Base-by-base conservation (phyloP, 805 yeast genomes). In the Jamesozyma lodderae region DNA sequence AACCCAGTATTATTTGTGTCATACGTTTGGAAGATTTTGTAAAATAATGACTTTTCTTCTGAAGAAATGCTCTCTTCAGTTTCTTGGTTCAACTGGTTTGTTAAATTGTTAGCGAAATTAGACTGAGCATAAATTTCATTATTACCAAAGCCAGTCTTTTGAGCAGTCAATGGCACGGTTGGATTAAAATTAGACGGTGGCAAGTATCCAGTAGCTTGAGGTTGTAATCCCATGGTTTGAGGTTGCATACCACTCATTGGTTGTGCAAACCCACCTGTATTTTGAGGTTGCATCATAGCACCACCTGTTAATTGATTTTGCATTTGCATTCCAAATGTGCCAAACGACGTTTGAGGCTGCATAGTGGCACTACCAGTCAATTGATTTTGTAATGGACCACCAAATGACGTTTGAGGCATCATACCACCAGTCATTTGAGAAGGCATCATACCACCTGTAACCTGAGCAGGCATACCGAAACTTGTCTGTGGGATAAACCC, bases 1-100 rank as follows among this genome's bases (percentile, higher is more conserved):
- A 62, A 75, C 0, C 97, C 97, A 31, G 66, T 64, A 33, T 70
- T 70, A 29, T 66, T 53, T 13, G 75, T 66, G 53, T 88, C 96
- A 86, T 95, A 90, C 29, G 92, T 87, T 39, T 71, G 73, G 64
- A 92, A 90, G 42, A 90, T 84, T 35, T 80, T 83, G 52, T 83
- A 94, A 63, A 88, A 90, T 41, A 86, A 77, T 40, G 70, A 70
- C 56, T 86, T 88, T 56, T 90, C 97, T 51, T 84, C 86, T 50
- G 83, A 81, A 35, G 94, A 79, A 49, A 90, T 86, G 18, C 81
- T 81, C 41, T 80, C 77, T 14, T 75, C 70, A 33, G 60, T 33
- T 20, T 35, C 40, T 16, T 36, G 28, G 11, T 9, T 30, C 14
- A 22, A 16, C 16, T 31, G 33, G 13, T 63, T 66, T 37, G 63